A percentile compares a stretch with the other conserved stretches of the same genome.
phyloP scores from a whole-genome alignment of 495 filamentous ascomycete species.

The Aspergillus avenaceus region DNA sequence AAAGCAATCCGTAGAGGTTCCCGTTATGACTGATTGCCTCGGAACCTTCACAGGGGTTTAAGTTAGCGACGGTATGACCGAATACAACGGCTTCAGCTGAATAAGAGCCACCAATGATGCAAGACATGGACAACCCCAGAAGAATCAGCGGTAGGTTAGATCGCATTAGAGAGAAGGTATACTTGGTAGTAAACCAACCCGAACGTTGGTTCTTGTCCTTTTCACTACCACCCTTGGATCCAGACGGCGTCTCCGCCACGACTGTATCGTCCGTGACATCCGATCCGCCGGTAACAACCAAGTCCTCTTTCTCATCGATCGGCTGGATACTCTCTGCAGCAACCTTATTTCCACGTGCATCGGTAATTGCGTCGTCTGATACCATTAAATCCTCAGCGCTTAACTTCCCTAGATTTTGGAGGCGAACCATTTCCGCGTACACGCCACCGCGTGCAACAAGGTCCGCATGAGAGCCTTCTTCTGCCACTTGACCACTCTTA shows the following conservation, averaged over 20 bases:
- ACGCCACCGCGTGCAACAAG: slow-evolving; percentile 27
- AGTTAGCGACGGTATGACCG: slow-evolving; percentile 39
- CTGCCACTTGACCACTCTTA: slow-evolving; percentile 43
- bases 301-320: slow-evolving; percentile 14
- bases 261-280: slow-evolving; percentile 34
- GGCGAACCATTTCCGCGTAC: slow-evolving; percentile 38
- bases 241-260: slow-evolving; percentile 5
- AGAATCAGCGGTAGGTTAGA: slow-evolving; percentile 30
- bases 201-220: slow-evolving; percentile 14
- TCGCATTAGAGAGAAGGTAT: slow-evolving; percentile 22
- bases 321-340: background rate
- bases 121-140: slow-evolving; percentile 29
- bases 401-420: slow-evolving; percentile 29
- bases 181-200: slow-evolving; percentile 21
- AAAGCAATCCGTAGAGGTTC: slow-evolving; percentile 48
- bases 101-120: slow-evolving; percentile 41
- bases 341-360: slow-evolving; percentile 3
- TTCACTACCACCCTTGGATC: slow-evolving; percentile 13
- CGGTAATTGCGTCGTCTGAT: slow-evolving; percentile 12
- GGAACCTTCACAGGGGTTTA: slow-evolving; percentile 36
- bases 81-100: slow-evolving; percentile 48
- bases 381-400: slow-evolving; percentile 4
- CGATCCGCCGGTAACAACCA: slow-evolving; percentile 13
- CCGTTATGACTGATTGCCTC: slow-evolving; percentile 33
- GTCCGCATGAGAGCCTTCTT: slow-evolving; percentile 46